Evolutionary conservation across 176 grass and related monocot species (phyloP).

Genomic region (Carex myosuroides): DNA sequence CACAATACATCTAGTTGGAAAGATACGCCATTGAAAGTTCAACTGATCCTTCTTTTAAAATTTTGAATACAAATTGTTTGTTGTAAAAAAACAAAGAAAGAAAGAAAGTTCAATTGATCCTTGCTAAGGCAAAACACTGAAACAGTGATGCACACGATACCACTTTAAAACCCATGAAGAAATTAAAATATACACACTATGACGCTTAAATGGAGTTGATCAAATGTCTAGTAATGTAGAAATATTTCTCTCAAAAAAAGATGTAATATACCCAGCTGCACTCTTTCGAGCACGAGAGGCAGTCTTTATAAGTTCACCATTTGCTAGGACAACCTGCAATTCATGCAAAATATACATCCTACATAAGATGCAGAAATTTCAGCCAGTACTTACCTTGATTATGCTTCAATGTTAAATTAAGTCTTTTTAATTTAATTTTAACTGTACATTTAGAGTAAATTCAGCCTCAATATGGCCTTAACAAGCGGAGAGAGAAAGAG

Average conservation of each 20-base stretch:
- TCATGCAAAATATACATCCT: background rate
- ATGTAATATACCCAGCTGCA: slow-evolving; percentile 74
- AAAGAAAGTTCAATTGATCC: background rate
- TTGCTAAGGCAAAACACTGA: background rate
- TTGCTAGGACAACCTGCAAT: slow-evolving; percentile 78
- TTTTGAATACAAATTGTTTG: background rate
- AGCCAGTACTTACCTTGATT: background rate
- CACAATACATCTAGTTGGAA: background rate
- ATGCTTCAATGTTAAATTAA: background rate
- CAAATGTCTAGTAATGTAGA: background rate
- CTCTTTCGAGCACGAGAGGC: slow-evolving; percentile 87
- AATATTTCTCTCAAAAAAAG: slow-evolving; percentile 16
- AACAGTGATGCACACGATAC: background rate
- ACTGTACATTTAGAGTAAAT: background rate
- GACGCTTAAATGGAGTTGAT: background rate
- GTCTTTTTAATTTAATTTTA: background rate
- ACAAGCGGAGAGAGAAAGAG: slow-evolving; percentile 19
- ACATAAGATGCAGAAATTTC: background rate
- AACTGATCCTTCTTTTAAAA: background rate
- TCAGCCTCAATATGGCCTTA: background rate
- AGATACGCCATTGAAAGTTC: background rate
- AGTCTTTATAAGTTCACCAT: slow-evolving; percentile 84
- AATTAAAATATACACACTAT: background rate
- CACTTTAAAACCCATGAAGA: background rate
- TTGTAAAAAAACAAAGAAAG: background rate